phyloP scores from a whole-genome alignment of 2,329 filamentous ascomycete species.

The Fusarium bactridioides region DNA sequence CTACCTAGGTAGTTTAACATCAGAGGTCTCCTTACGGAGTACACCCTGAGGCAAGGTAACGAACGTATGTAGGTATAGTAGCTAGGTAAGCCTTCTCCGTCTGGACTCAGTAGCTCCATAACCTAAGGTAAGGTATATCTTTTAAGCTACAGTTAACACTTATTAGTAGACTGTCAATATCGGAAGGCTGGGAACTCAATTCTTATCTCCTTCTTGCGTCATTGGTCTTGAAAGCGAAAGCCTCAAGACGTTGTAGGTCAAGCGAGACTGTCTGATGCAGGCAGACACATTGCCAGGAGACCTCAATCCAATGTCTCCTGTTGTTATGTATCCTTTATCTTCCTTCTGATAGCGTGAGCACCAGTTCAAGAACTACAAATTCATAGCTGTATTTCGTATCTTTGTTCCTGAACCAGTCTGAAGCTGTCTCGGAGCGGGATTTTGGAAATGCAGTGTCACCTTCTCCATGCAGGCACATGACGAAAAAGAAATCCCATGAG shows the following conservation, averaged over 20 bases:
- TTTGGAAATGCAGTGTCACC: background rate
- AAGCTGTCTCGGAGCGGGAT: background rate
- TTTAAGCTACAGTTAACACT: background rate
- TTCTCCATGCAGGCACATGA: background rate
- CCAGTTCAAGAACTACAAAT: background rate
- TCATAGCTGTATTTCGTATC: background rate
- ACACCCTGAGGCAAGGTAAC: background rate
- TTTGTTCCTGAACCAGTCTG: background rate
- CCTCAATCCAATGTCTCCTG: background rate
- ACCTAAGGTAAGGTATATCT: background rate
- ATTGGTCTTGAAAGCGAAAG: background rate
- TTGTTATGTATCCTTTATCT: background rate
- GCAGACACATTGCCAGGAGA: background rate
- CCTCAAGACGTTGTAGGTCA: background rate
- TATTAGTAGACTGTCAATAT: background rate
- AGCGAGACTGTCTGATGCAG: background rate
- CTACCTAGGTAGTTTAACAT: no score
- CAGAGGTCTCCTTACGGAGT: no score
- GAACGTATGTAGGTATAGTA: background rate
- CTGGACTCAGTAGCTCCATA: background rate
- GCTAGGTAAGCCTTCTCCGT: background rate
- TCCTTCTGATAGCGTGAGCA: background rate
- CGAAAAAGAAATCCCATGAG: background rate
- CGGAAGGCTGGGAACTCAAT: slow-evolving; percentile 6
- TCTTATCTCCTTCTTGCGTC: background rate